Evolutionary conservation across 2,329 filamentous ascomycete genomes (phyloP), one percentile per base, ranked within the genome.

Genomic region (Tolypocladium tundrense): DNA sequence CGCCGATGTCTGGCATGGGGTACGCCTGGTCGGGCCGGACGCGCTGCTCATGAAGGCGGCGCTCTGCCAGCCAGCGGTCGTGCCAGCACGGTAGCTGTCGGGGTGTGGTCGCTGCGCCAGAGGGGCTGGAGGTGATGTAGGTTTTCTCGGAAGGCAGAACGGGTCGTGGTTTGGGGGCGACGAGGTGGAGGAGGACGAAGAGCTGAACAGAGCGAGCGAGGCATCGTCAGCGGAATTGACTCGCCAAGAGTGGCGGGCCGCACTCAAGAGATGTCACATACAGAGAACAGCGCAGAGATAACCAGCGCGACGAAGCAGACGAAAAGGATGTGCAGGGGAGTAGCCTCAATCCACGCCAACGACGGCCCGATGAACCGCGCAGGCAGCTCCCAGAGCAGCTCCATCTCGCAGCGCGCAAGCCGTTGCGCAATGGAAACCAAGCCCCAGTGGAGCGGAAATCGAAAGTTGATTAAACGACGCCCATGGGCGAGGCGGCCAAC

Each of bases 21-120:
- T 70, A 72, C 4, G 74, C 74, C 69, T 61, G 74, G 68, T 61
- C 74, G 65, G 65, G 66, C 60, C 63, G 61, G 42, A 67, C 60
- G 37, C 66, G 69, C 63, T 73, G 67, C 65, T 79, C 76, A 63
- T 73, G 76, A 53, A 78, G 72, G 66, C 77, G 81, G 68, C 81
- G 83, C 71, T 83, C 83, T 54, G 79, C 79, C 39, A 86, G 80
- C 82, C 86, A 87, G 69, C 80, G 79, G 71, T 97, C 91, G 69
- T 90, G 85, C 93, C 93, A 97, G 76, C 90, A 96, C 13, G 92
- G 88, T 35, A 97, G 78, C 63, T 73, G 70, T 77, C 84, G 63
- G 7, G 71, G 67, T 0, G 61, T 45, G 13, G 70, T 69, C 31
- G 65, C 60, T 24, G 65, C 65, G 14, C 77, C 76, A 64, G 87